These are phyloP conservation scores for Talaromyces funiculosus DNA, from an alignment of 2,329 filamentous ascomycete genomes.

Conservation along the genomic window DNA sequence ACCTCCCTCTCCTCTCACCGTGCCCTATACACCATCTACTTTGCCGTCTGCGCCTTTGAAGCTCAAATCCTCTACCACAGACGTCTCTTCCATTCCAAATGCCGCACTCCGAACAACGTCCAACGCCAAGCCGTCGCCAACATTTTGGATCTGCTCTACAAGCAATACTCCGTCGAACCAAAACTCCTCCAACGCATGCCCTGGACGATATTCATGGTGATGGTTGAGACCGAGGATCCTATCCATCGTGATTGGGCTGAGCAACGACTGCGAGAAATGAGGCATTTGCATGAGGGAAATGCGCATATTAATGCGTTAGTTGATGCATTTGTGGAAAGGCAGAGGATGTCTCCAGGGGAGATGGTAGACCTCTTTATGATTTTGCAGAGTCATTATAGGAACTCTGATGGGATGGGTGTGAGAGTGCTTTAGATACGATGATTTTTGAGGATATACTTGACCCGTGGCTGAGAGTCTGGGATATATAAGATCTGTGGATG, in stretches of 20 bases:
- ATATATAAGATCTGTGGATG: no score
- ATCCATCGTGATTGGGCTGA: constrained; percentile 28
- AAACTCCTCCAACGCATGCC: constrained; percentile 28
- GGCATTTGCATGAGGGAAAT: constrained; percentile 24
- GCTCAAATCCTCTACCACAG: constrained; percentile 30
- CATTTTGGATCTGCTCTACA: constrained; percentile 29
- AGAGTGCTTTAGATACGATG: background rate
- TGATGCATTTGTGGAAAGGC: background rate
- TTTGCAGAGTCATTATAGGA: background rate
- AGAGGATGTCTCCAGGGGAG: background rate
- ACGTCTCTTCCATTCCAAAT: constrained; percentile 23
- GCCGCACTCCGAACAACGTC: constrained; percentile 16
- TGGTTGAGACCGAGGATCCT: constrained; percentile 27
- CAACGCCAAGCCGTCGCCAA: constrained; percentile 25
- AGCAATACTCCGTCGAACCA: constrained; percentile 28
- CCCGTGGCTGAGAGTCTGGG: background rate
- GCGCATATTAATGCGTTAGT: background rate
- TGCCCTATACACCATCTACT: constrained; percentile 30
- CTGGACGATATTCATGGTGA: constrained; percentile 31
- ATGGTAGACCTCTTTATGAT: background rate
- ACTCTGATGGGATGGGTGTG: background rate
- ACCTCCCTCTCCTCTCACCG: constrained; percentile 24
- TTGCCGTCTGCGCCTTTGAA: constrained; percentile 31
- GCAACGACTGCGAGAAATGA: constrained; percentile 26
- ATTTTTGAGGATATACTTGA: background rate